phyloP scores from a whole-genome alignment of 306 rosid genomes.

The Pachyrhizus erosus region DNA sequence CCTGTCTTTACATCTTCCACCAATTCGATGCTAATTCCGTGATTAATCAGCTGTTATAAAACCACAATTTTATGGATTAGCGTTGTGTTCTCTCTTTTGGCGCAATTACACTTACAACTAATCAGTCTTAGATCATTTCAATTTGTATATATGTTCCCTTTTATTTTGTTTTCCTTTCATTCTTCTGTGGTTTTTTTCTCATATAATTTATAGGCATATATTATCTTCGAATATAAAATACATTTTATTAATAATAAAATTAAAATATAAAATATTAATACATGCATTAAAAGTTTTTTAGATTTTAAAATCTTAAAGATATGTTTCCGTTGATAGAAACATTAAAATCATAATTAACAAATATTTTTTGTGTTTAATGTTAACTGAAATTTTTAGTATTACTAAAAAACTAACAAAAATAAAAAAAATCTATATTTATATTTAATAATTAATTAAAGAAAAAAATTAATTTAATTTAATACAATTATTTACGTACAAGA shows the following conservation, averaged over 20 bases:
- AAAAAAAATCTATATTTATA: not conserved
- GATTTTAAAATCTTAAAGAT: not conserved
- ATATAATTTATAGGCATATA: too few relatives aligned
- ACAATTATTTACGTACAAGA: not conserved
- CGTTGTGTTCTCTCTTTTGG: not conserved
- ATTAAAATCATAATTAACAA: not conserved
- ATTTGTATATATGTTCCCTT: not conserved
- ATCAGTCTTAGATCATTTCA: not conserved
- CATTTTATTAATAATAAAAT: not conserved
- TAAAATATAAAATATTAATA: not conserved
- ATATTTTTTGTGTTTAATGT: not conserved
- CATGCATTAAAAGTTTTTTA: not conserved
- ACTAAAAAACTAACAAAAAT: not conserved
- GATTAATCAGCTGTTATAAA: conserved; percentile 47
- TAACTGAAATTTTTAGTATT: not conserved
- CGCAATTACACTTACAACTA: not conserved
- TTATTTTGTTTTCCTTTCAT: not conserved
- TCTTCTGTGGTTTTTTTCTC: not conserved
- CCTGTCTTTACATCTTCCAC: conserved; percentile 49
- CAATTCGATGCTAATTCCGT: conserved; percentile 31
- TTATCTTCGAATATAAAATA: not conserved
- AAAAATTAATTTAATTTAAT: not conserved
- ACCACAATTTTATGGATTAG: not conserved
- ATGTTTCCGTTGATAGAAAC: not conserved
- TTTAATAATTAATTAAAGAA: not conserved